Conservation (phyloP, 345 rosid genomes). For the Laguncularia racemosa region DNA sequence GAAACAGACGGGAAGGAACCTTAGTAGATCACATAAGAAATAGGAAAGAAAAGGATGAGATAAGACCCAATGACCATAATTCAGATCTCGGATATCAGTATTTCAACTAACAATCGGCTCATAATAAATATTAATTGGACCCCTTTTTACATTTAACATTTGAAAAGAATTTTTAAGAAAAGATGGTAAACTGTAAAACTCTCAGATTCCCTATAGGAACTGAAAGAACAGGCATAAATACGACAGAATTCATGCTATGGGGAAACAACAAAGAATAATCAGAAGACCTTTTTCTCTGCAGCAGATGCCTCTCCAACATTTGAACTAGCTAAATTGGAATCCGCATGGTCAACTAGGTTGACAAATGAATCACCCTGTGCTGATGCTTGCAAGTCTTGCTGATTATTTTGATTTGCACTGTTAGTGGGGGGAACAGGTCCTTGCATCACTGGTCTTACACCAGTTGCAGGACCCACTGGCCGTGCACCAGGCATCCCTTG, state of each 20-base stretch:
- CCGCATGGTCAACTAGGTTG: constrained; percentile 36
- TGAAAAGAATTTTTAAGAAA: not conserved
- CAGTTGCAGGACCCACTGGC: constrained; percentile 43
- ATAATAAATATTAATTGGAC: too few species aligned
- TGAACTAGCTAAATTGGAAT: constrained; percentile 29
- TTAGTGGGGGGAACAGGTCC: constrained; percentile 36
- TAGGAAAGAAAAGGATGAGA: too few species aligned
- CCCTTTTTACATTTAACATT: not conserved
- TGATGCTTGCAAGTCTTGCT: constrained; percentile 40
- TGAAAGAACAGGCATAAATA: too few species aligned
- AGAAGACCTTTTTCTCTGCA: constrained; percentile 51
- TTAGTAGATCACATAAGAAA: too few species aligned
- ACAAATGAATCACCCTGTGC: constrained; percentile 53
- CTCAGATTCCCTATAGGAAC: too few species aligned
- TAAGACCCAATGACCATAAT: too few species aligned
- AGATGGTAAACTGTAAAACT: not conserved
- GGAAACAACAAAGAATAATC: not conserved
- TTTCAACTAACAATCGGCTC: too few species aligned
- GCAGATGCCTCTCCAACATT: constrained; percentile 34
- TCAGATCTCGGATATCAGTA: not conserved
- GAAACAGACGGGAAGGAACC: not conserved
- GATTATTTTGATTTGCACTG: constrained; percentile 32
- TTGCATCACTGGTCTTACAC: constrained; percentile 63
- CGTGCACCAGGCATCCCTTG: constrained; percentile 47
- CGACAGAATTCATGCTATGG: too few species aligned